Base-by-base conservation (phyloP, 1,139 yeast species). In the Blastobotrys ciferrii region DNA sequence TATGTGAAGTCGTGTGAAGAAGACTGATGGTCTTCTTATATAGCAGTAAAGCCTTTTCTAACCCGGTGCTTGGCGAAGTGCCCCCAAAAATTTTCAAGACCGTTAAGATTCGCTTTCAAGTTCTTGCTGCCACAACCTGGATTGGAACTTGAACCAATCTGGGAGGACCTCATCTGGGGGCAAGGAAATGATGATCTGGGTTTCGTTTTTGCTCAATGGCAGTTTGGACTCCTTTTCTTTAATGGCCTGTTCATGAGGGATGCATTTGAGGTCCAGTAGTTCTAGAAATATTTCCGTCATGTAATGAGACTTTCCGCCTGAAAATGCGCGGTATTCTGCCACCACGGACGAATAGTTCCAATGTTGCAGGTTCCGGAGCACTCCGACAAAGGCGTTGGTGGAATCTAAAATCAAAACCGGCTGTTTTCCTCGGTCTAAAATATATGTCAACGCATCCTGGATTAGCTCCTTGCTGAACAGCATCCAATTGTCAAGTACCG, bases 331-430 rank as follows among this genome's bases (percentile, higher is more conserved):
- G 67, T 87, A 92, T 65, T 92, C 98, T 56, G 84, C 85, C 28
- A 89, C 78, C 7, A 91, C 81, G 19, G 94, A 82, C 32, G 89
- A 82, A 62, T 86, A 85, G 57, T 82, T 84, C 98, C 97, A 91
- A 66, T 85, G 85, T 66, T 87, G 95, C 32, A 89, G 74, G 63
- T 84, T 83, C 48, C 98, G 72, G 31, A 92, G 68, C 1, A 89
- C 73, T 0, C 97, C 96, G 4, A 88, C 78, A 25, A 91, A 74
- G 2, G 94, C 81, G 50, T 87, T 84, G 2, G 92, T 82, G 4
- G 86, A 79, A 62, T 92, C 98, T 28, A 92, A 81, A 13, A 92
- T 67, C 36, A 92, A 69, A 7, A 86, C 65, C 48, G 89, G 89
- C 61, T 85, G 82, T 57, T 82, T 81, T 15, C 78, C 66, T 47